phyloP scores from a whole-genome alignment of 2,329 filamentous ascomycete species.

The Aspergillus japonicus region DNA sequence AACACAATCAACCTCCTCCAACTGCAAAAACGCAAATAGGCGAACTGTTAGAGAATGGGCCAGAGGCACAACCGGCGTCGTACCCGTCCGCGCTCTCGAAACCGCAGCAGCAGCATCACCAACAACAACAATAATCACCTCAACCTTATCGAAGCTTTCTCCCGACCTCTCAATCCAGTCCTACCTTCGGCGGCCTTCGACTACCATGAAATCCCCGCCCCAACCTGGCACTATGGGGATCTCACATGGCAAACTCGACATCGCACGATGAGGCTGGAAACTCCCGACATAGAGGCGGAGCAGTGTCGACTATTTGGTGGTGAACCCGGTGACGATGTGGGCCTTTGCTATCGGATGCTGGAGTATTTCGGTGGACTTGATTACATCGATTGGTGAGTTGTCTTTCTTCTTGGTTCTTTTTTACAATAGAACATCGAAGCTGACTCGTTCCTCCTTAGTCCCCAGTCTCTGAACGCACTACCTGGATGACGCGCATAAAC shows the following conservation, averaged over 20 bases:
- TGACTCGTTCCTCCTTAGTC: slow-evolving; percentile 8
- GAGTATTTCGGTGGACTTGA: slow-evolving; percentile 51
- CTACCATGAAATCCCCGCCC: slow-evolving; percentile 32
- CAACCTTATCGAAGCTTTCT: slow-evolving; percentile 20
- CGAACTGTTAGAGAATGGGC: slow-evolving; percentile 37
- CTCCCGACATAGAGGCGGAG: slow-evolving; percentile 37
- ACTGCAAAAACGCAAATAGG: not conserved
- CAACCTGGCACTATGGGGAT: slow-evolving; percentile 44
- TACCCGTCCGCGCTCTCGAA: slow-evolving; percentile 42
- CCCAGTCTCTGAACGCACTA: slow-evolving; percentile 21
- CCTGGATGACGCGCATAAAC: slow-evolving; percentile 24
- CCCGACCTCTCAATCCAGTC: slow-evolving; percentile 18
- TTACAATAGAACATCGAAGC: not conserved
- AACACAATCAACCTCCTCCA: not conserved
- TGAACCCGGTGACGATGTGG: slow-evolving; percentile 45
- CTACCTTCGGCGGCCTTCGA: slow-evolving; percentile 18
- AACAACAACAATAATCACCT: not conserved
- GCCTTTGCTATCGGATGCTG: slow-evolving; percentile 50
- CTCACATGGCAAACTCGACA: slow-evolving; percentile 42
- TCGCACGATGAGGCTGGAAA: slow-evolving; percentile 28
- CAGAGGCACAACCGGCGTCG: slow-evolving; percentile 49
- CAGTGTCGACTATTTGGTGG: slow-evolving; percentile 48
- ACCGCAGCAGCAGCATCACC: slow-evolving; percentile 26
- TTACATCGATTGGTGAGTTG: slow-evolving; percentile 46
- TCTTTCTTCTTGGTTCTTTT: not conserved